Base-by-base conservation (phyloP, 208 protist genomes). In the Trypanosoma rangeli region DNA sequence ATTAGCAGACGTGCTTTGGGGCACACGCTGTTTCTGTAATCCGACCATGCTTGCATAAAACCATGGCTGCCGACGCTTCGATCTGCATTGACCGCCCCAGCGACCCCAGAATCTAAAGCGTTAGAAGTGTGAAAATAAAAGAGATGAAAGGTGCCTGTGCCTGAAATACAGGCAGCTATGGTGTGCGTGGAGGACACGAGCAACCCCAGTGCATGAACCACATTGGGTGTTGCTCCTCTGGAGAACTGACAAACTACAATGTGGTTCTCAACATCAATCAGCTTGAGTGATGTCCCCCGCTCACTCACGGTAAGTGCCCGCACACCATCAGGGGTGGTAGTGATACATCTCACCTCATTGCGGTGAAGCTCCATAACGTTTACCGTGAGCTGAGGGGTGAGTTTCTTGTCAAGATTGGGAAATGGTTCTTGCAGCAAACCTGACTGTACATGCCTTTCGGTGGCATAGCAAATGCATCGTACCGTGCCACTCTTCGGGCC, bases 241-340 rank as follows among this genome's bases (percentile, higher is more conserved):
- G 64, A 71, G 52, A 71, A 76, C 48, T 67, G 64, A 42, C 24
- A 50, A 33, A 87, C 76, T 24, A 77, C 77, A 48, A 77, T 62
- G 53, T 83, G 83, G 4, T 72, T 64, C 37, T 76, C 63, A 13
- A 89, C 78, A 66, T 87, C 76, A 16, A 89, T 28, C 12, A 92
- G 46, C 33, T 83, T 80, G 3, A 92, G 66, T 31, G 69, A 71
- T 55, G 82, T 89, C 48, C 83, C 83, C 10, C 81, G 72, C 52
- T 81, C 79, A 68, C 86, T 83, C 61, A 89, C 86, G 9, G 82
- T 85, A 52, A 92, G 78, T 10, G 78, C 86, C 50, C 68, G 78
- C 24, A 59, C 70, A 29, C 86, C 86, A 56, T 92, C 84, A 13
- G 76, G 48, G 10, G 79, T 85, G 66, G 89, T 83, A 37, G 84